phyloP scores from a whole-genome alignment of 2,329 filamentous ascomycete species.

The Lasiodiplodia hormozganensis region DNA sequence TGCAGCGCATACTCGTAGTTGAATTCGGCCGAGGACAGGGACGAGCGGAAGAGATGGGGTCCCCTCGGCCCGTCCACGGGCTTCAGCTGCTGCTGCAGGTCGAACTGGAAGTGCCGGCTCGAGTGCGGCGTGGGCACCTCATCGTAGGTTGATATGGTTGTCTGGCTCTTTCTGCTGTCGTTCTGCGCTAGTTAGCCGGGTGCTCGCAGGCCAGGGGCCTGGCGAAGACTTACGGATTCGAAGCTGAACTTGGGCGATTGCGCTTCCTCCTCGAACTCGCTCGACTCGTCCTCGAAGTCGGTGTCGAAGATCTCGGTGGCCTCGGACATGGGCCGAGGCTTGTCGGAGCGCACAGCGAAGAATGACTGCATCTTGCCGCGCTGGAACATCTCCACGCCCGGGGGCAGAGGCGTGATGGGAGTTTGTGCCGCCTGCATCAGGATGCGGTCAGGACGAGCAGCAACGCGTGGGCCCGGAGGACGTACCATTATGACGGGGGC shows the following conservation, averaged over 20 bases:
- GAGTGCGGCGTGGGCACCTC: conserved; percentile 81
- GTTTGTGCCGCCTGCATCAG: conserved; percentile 25
- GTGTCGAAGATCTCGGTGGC: conserved; percentile 81
- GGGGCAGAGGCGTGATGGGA: conserved; percentile 52
- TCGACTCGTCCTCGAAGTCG: conserved; percentile 70
- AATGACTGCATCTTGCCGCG: conserved; percentile 61
- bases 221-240: conserved; percentile 68
- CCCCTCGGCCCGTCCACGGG: conserved; percentile 81
- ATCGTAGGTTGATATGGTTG: conserved; percentile 86
- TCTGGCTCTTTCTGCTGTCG: conserved; percentile 71
- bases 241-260: conserved; percentile 69
- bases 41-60: conserved; percentile 84
- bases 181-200: conserved; percentile 56
- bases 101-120: conserved; percentile 66
- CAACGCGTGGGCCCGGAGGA: not conserved
- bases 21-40: conserved; percentile 64
- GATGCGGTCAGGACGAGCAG: not conserved
- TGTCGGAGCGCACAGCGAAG: conserved; percentile 63
- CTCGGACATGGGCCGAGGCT: conserved; percentile 69
- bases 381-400: conserved; percentile 57
- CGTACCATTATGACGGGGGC: conserved; percentile 39
- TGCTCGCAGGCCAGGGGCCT: conserved; percentile 30
- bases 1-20: conserved; percentile 63
- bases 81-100: conserved; percentile 62
- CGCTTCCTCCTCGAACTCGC: conserved; percentile 57